Percentiles rank a stretch among this genome's conserved stretches.
Evolutionary conservation across 2,329 filamentous ascomycete species (phyloP).

Genomic region (Aspergillus ibericus): DNA sequence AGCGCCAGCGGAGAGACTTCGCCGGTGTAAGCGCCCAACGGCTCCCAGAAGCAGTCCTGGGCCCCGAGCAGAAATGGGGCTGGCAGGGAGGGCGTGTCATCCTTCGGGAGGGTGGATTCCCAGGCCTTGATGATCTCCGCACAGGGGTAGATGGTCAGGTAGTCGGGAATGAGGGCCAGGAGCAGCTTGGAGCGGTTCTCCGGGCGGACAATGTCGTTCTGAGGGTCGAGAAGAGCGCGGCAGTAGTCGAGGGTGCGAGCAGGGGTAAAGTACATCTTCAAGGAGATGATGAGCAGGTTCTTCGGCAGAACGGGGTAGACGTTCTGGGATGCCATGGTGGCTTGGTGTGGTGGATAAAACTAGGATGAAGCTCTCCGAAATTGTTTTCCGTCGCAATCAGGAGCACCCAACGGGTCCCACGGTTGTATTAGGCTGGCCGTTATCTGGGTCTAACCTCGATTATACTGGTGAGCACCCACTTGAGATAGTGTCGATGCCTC

Average conservation of each 20-base stretch:
- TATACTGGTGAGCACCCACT: background rate
- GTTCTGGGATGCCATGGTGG: conserved; percentile 5
- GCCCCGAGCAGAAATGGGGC: conserved; percentile 66
- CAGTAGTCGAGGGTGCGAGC: conserved; percentile 59
- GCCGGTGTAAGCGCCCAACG: conserved; percentile 73
- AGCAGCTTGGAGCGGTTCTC: conserved; percentile 56
- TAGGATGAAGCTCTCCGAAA: background rate
- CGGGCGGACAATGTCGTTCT: conserved; percentile 46
- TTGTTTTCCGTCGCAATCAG: background rate
- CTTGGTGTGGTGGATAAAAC: background rate
- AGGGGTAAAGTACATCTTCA: conserved; percentile 42
- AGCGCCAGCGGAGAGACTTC: conserved; percentile 71
- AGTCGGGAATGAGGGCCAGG: conserved; percentile 77
- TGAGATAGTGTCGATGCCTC: background rate
- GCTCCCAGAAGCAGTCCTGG: conserved; percentile 72
- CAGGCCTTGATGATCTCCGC: conserved; percentile 40
- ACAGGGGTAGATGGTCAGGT: conserved; percentile 61
- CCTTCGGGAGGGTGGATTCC: conserved; percentile 22
- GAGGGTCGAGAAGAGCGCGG: conserved; percentile 49
- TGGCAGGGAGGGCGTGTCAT: conserved; percentile 28
- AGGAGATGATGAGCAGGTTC: conserved; percentile 41
- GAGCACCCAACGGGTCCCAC: background rate
- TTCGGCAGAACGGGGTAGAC: conserved; percentile 36
- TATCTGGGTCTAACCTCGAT: background rate
- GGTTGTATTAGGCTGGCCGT: background rate